Evolutionary conservation across 78 protist genomes (phyloP).

Genomic region (Polysphondylium violaceum): DNA sequence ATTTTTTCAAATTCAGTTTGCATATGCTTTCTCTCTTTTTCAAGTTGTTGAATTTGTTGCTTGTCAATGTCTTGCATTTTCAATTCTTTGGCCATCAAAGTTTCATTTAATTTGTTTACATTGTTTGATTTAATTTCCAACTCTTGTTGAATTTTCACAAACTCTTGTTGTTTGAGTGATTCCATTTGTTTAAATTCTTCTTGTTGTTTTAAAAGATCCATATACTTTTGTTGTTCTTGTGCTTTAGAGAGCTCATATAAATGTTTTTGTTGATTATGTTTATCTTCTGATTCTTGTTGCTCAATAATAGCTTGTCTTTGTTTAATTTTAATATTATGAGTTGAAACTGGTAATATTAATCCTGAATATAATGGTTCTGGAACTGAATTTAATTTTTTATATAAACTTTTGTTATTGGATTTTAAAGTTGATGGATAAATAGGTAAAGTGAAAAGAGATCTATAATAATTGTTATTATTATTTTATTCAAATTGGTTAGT

Average conservation of each 20-base stretch:
- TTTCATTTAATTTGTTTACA: neutral
- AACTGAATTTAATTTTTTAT: no score
- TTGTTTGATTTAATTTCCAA: neutral
- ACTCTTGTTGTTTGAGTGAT: neutral
- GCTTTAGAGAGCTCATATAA: conserved; percentile 5
- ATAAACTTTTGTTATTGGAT: no score
- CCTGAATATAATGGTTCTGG: no score
- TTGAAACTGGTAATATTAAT: conserved; percentile 10
- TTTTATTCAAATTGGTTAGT: no score
- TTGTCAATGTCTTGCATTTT: neutral
- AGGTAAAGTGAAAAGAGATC: no score
- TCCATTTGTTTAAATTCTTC: neutral
- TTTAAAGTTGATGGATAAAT: no score
- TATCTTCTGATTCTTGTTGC: conserved; percentile 8
- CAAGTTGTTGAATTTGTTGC: neutral
- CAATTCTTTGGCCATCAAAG: neutral
- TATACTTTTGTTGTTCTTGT: neutral
- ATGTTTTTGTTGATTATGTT: conserved; percentile 48
- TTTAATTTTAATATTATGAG: conserved; percentile 8
- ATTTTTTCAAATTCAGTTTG: neutral
- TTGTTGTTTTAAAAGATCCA: neutral
- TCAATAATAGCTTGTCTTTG: neutral
- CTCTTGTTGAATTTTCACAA: neutral
- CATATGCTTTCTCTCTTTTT: neutral
- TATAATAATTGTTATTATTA: no score